Percentiles rank a stretch among this genome's conserved stretches.
These are phyloP conservation scores for Beauveria medogensis DNA, from an alignment of 2,329 filamentous ascomycete genomes.

Conservation along the genomic window DNA sequence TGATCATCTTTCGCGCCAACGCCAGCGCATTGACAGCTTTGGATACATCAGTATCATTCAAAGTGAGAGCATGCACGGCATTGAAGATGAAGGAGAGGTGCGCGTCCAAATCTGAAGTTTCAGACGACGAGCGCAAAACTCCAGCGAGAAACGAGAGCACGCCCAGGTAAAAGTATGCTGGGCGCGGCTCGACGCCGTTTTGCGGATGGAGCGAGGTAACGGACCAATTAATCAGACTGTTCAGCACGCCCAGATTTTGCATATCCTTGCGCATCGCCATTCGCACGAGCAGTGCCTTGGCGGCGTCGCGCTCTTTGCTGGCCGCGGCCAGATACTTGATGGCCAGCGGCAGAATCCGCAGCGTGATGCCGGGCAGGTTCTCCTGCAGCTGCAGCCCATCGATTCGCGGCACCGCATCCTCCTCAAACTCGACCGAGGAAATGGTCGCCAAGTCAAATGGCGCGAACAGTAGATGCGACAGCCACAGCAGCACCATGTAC, in stretches of 20 bases:
- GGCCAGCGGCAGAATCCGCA: constrained; percentile 62
- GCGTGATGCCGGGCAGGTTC: constrained; percentile 60
- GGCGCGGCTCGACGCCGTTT: constrained; percentile 27
- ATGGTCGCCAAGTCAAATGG: constrained; percentile 89
- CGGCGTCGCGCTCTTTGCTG: constrained; percentile 83
- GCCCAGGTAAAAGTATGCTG: constrained; percentile 71
- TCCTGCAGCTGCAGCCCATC: constrained; percentile 46
- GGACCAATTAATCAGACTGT: constrained; percentile 63
- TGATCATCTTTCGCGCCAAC: constrained; percentile 68
- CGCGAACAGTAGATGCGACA: constrained; percentile 71
- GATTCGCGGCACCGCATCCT: constrained; percentile 34
- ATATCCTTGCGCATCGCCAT: constrained; percentile 82
- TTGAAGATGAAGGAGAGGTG: constrained; percentile 60
- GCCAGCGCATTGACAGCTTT: constrained; percentile 60
- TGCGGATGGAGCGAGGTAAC: constrained; percentile 48
- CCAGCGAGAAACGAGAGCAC: constrained; percentile 72
- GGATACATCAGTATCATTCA: constrained; percentile 39
- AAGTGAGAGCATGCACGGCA: constrained; percentile 51
- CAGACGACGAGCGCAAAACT: constrained; percentile 59
- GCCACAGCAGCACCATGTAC: constrained; percentile 82
- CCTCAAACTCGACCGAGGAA: constrained; percentile 51
- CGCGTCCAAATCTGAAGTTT: constrained; percentile 64
- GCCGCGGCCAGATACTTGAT: constrained; percentile 63
- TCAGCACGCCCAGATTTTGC: constrained; percentile 65
- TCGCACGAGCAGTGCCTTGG: constrained; percentile 73